Conservation (phyloP, 352 stramenopile species). For the Phytophthora pinifolia region DNA sequence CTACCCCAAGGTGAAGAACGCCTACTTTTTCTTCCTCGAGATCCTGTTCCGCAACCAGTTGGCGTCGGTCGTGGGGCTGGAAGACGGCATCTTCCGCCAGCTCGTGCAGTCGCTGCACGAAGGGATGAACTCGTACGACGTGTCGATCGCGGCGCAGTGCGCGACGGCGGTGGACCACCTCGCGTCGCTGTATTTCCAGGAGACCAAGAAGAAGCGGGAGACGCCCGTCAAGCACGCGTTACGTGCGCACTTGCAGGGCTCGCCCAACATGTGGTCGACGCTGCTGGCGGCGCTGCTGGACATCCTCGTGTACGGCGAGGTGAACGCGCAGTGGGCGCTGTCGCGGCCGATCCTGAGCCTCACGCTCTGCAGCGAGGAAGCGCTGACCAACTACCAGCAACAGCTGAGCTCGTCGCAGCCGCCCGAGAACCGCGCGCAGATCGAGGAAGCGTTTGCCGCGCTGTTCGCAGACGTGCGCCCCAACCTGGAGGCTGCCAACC, state of each 20-base stretch:
- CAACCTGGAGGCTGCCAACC: constrained; percentile 96
- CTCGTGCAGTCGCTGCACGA: constrained; percentile 94
- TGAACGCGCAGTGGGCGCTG: constrained; percentile 97
- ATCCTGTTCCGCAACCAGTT: constrained; percentile 98
- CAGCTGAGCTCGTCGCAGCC: constrained; percentile 94
- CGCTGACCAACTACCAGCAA: constrained; percentile 94
- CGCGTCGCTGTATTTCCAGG: constrained; percentile 93
- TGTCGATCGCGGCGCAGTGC: constrained; percentile 93
- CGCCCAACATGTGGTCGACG: constrained; percentile 92
- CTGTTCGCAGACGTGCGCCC: constrained; percentile 94
- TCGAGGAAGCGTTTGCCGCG: constrained; percentile 96
- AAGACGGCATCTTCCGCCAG: constrained; percentile 94
- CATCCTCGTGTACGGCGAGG: constrained; percentile 96
- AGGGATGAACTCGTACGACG: constrained; percentile 89
- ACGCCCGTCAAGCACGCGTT: constrained; percentile 93
- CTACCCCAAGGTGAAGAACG: constrained; percentile 98
- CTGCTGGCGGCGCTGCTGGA: constrained; percentile 94
- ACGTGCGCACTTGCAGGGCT: constrained; percentile 88
- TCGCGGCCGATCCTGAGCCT: constrained; percentile 97
- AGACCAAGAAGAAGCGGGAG: constrained; percentile 96
- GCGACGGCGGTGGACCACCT: constrained; percentile 96
- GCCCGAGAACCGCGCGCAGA: constrained; percentile 89
- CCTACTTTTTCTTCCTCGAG: constrained; percentile 98
- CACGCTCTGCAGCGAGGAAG: constrained; percentile 94
- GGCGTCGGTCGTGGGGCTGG: constrained; percentile 91